These are phyloP conservation scores for Trichosporon ovoides DNA, from an alignment of 1,284 basidiomycete genomes.

Conservation along the genomic window DNA sequence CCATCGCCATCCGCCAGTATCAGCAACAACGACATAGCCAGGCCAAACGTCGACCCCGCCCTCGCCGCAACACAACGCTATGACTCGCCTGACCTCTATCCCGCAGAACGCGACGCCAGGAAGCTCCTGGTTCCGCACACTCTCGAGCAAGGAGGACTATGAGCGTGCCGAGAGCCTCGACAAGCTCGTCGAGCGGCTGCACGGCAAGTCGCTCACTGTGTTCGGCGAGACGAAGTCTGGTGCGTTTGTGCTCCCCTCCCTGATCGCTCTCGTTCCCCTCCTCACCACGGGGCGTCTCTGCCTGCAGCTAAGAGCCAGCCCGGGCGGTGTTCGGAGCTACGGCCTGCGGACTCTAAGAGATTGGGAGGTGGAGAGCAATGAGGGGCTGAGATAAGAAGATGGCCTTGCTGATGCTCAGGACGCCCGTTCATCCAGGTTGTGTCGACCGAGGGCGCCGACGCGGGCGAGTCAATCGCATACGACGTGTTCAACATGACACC, in stretches of 20 bases:
- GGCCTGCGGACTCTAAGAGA: not conserved
- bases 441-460: not conserved
- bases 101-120: not conserved
- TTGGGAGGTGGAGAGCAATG: not conserved
- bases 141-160: conserved; percentile 1
- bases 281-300: too few species aligned
- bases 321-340: too few species aligned
- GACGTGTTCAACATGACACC: conserved; percentile 3
- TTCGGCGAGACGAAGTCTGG: not conserved
- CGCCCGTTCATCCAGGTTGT: conserved; percentile 1
- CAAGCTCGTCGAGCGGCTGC: not conserved
- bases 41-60: too few species aligned
- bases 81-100: not conserved
- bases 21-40: too few species aligned
- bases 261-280: too few species aligned
- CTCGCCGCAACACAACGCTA: too few species aligned
- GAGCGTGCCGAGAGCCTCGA: not conserved
- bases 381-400: not conserved
- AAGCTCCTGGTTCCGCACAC: conserved; percentile 1
- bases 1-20: too few species aligned
- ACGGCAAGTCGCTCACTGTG: not conserved
- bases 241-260: not conserved
- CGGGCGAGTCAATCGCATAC: not conserved
- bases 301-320: too few species aligned
- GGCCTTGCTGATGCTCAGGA: not conserved